Evolutionary conservation across 768 basidiomycete species (phyloP).

Genomic region (Psilocybe subaeruginosa): DNA sequence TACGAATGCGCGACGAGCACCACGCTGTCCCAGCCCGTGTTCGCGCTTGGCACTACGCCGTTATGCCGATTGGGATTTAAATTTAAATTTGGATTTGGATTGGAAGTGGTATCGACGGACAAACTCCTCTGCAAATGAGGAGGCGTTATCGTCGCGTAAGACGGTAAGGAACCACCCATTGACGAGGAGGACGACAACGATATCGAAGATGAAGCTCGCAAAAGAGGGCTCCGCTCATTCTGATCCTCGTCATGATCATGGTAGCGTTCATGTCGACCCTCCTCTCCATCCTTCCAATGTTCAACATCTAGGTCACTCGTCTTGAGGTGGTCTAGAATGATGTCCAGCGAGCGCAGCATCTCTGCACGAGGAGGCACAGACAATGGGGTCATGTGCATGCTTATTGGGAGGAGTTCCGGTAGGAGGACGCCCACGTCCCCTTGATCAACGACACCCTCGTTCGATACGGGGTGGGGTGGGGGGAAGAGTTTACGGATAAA

Average conservation of each 20-base stretch:
- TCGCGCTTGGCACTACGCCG: too few relatives aligned
- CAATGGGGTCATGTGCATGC: constrained; percentile 55
- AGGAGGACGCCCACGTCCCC: constrained; percentile 61
- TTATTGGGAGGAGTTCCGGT: constrained; percentile 62
- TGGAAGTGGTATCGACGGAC: background rate
- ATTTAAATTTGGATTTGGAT: background rate
- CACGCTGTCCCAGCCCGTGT: constrained; percentile 29
- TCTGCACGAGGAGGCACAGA: constrained; percentile 45
- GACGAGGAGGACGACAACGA: background rate
- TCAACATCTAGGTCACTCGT: background rate
- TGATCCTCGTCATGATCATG: too few relatives aligned
- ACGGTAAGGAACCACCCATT: background rate
- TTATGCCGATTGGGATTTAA: too few relatives aligned
- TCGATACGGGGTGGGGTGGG: background rate
- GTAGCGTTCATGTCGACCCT: background rate
- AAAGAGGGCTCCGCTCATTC: background rate
- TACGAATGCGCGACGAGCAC: constrained; percentile 63
- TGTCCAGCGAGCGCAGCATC: constrained; percentile 44
- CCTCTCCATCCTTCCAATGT: background rate
- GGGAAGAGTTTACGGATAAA: constrained; percentile 39
- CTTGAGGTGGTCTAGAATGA: constrained; percentile 46
- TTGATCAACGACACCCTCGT: constrained; percentile 23
- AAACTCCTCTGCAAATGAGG: background rate
- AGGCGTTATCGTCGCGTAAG: background rate
- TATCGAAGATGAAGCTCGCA: background rate